Evolutionary conservation across 176 grass and related monocot genomes (phyloP).

Genomic region (Phragmites australis): DNA sequence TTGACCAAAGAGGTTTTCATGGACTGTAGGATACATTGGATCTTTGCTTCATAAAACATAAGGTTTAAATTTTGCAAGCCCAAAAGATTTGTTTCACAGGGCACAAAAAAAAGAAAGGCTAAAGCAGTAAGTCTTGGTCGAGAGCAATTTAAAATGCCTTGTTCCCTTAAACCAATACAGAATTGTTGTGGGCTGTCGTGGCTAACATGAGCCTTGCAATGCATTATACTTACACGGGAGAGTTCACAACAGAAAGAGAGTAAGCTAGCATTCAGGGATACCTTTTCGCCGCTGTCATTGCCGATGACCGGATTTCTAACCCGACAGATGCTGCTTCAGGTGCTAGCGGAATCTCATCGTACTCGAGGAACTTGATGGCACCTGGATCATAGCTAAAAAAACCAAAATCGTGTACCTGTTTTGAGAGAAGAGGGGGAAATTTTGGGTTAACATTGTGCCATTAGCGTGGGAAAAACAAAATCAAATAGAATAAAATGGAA

Average conservation of each 20-base stretch:
- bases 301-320: conserved; percentile 97
- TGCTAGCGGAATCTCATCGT: conserved; percentile 80
- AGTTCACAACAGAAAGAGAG: neutral
- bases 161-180: neutral
- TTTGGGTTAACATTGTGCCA: conserved; percentile 33
- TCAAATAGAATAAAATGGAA: conserved; percentile 8
- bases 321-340: conserved; percentile 96
- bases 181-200: neutral
- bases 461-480: conserved; percentile 5
- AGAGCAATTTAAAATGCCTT: neutral
- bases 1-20: neutral
- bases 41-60: neutral
- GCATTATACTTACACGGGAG: neutral
- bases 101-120: neutral
- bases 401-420: conserved; percentile 99
- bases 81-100: neutral
- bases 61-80: neutral
- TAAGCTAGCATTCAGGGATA: conserved; percentile 4
- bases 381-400: conserved; percentile 95
- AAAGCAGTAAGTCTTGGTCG: neutral
- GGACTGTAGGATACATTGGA: neutral
- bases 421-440: conserved; percentile 26
- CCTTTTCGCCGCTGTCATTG: conserved; percentile 99
- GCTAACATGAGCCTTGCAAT: neutral
- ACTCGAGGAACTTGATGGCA: conserved; percentile 92